Evolutionary conservation across 2,329 filamentous ascomycete species (phyloP).

Genomic region (Juglanconis sp.): DNA sequence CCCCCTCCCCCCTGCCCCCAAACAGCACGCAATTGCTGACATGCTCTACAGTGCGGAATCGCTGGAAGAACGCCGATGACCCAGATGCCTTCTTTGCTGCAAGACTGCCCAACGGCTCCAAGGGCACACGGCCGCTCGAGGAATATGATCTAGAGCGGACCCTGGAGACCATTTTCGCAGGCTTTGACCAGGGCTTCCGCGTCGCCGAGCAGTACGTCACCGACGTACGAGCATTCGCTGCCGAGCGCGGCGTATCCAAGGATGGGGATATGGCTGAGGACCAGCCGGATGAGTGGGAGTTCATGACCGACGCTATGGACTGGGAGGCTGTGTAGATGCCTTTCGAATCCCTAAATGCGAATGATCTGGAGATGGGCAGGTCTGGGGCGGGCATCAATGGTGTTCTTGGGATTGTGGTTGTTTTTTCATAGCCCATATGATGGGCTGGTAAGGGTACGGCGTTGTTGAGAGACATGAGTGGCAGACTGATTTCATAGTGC

Average conservation of each 20-base stretch:
- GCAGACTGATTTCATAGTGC: neutral
- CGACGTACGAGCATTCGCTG: constrained; percentile 12
- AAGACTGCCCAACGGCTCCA: neutral
- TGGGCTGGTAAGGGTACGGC: neutral
- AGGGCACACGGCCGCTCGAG: constrained; percentile 41
- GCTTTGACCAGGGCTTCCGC: constrained; percentile 55
- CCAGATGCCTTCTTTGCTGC: constrained; percentile 30
- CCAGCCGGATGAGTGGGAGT: constrained; percentile 45
- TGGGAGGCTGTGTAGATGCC: constrained; percentile 43
- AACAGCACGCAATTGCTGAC: neutral
- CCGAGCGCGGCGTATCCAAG: constrained; percentile 21
- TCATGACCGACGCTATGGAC: constrained; percentile 60
- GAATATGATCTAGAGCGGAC: constrained; percentile 62
- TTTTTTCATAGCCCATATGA: neutral
- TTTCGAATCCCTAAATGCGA: no score
- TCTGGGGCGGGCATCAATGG: neutral
- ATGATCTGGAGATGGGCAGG: no score
- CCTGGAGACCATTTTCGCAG: constrained; percentile 52
- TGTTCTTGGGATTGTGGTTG: neutral
- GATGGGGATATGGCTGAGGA: constrained; percentile 12
- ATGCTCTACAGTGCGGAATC: constrained; percentile 50
- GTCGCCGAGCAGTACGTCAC: constrained; percentile 46
- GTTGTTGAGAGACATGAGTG: neutral
- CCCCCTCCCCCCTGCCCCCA: no score
- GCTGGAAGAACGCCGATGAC: constrained; percentile 67